Base-by-base conservation (phyloP, 768 basidiomycete genomes). In the Termitomyces titanicus region DNA sequence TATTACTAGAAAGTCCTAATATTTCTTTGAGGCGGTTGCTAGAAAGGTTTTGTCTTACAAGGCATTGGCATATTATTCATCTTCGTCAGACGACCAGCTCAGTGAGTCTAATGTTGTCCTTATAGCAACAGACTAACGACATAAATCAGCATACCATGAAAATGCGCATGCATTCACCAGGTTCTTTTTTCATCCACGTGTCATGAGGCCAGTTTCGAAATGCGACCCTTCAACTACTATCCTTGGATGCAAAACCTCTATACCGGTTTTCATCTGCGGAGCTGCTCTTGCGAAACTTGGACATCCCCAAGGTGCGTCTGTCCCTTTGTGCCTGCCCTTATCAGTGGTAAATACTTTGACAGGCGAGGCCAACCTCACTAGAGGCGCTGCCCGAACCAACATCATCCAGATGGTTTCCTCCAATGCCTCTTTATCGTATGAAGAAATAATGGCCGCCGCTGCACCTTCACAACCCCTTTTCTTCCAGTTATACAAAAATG, bases 401-500 rank as follows among this genome's bases (percentile, higher is more conserved):
- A 83, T 94, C 55, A 84, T 94, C 29, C 94, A 96, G 64, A 90
- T 90, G 87, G 86, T 89, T 45, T 91, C 89, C 10, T 82, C 82
- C 33, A 89, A 92, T 64, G 80, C 90, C 13, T 90, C 88, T 2
- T 64, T 88, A 55, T 87, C 89, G 1, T 79, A 77, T 55, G 75
- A 72, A 12, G 79, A 82, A 56, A 88, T 92, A 47, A 83, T 84
- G 18, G 72, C 74, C 24, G 81, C 80, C 11, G 76, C 82, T 18
- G 67, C 70, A 43, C 77, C 79, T 17, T 72, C 76, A 0, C 88
- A 92, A 63, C 72, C 79, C 2, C 71, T 92, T 34, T 90, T 91
- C 68, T 92, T 92, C 71, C 90, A 92, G 66, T 74, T 97, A 13
- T 96, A 98, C 73, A 90, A 96, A 63, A 83, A 93, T 71, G 74